phyloP scores from a whole-genome alignment of 192 early-diverging fungal genomes.

The Podila epigama region DNA sequence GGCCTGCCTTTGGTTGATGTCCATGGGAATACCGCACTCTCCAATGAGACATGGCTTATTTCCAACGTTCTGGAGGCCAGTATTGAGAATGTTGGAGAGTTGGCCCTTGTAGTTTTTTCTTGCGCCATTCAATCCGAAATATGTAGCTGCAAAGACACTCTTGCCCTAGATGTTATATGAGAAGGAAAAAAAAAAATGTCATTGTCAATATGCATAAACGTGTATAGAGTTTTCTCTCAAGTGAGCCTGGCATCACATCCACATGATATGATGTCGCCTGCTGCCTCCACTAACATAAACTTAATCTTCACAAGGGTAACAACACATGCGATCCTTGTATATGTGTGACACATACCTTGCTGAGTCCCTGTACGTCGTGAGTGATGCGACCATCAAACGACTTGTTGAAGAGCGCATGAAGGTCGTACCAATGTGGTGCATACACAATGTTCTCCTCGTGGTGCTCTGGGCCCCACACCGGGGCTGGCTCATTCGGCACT shows the following conservation, averaged over 20 bases:
- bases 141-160: slow-evolving; percentile 77
- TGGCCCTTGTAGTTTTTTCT: slow-evolving; percentile 79
- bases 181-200: neutral
- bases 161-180: slow-evolving; percentile 58
- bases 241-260: no score
- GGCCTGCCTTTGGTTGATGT: slow-evolving; percentile 77
- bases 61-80: slow-evolving; percentile 68
- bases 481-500: slow-evolving; percentile 74
- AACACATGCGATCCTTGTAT: neutral
- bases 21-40: slow-evolving; percentile 89
- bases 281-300: no score
- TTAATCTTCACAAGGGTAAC: no score
- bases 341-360: slow-evolving; percentile 55
- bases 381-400: slow-evolving; percentile 76
- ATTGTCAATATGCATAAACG: neutral
- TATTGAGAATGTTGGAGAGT: slow-evolving; percentile 67
- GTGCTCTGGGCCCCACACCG: slow-evolving; percentile 52
- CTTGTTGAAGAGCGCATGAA: slow-evolving; percentile 77
- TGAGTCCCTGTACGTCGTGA: slow-evolving; percentile 80
- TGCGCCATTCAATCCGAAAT: slow-evolving; percentile 80
- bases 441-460: slow-evolving; percentile 72
- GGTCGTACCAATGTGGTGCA: slow-evolving; percentile 90
- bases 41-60: slow-evolving; percentile 74
- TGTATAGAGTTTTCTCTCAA: neutral
- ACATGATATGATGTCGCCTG: no score